These are phyloP conservation scores for Antrodiella citrinella DNA, from an alignment of 768 basidiomycete genomes.

Conservation along the genomic window DNA sequence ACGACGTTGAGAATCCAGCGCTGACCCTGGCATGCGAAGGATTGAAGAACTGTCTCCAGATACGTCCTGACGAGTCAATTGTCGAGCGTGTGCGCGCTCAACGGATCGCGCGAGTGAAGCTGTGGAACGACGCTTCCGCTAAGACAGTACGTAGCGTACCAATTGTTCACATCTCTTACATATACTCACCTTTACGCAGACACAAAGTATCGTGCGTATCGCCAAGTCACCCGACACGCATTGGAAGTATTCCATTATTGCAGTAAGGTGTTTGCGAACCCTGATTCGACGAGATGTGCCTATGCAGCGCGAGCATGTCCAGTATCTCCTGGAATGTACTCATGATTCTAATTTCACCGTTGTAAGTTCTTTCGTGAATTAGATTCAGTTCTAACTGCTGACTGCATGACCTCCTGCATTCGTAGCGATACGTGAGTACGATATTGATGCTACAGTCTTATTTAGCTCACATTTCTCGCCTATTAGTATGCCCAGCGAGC, in stretches of 20 bases:
- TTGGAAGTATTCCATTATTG: conserved; percentile 73
- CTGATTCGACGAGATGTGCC: conserved; percentile 60
- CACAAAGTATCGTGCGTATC: conserved; percentile 40
- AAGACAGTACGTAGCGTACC: conserved; percentile 32
- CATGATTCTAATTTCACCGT: conserved; percentile 60
- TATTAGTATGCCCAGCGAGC: conserved; percentile 63
- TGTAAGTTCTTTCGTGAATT: conserved; percentile 25
- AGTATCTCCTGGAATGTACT: conserved; percentile 52
- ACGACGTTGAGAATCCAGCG: conserved; percentile 38
- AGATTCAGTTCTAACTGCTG: not conserved
- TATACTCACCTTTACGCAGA: conserved; percentile 22
- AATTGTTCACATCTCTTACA: not conserved
- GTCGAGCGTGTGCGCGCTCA: conserved; percentile 34
- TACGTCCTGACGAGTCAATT: conserved; percentile 28
- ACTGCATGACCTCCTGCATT: not conserved
- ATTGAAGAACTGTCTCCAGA: conserved; percentile 31
- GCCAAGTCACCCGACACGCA: conserved; percentile 58
- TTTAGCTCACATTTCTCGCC: conserved; percentile 2
- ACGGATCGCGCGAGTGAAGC: conserved; percentile 34
- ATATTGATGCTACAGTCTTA: not conserved
- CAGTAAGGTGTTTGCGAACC: conserved; percentile 58
- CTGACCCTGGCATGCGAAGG: conserved; percentile 30
- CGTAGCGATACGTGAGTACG: conserved; percentile 15
- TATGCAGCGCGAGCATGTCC: conserved; percentile 37
- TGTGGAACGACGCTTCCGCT: conserved; percentile 34